phyloP scores from a whole-genome alignment of 1,284 basidiomycete genomes.

The Thecaphora frezii region DNA sequence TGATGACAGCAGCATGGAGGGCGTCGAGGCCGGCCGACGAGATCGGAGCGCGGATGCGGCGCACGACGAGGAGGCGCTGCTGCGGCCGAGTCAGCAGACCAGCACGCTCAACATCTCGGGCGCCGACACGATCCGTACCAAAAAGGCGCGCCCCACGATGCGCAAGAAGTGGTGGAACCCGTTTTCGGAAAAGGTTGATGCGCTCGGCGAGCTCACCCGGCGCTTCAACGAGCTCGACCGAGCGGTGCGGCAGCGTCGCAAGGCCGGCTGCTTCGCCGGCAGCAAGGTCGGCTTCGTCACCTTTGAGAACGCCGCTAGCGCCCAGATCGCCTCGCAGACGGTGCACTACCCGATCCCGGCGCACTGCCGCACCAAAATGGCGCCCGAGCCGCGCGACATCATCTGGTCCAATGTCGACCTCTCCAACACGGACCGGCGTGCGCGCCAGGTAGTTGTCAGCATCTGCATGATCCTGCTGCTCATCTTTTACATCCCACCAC shows the following conservation, averaged over 20 bases:
- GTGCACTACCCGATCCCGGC: constrained; percentile 66
- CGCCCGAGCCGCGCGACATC: constrained; percentile 93
- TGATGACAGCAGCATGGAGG: constrained; percentile 9
- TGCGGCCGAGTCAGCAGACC: too few species aligned
- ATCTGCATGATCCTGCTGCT: constrained; percentile 70
- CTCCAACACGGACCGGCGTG: constrained; percentile 59
- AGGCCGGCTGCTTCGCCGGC: constrained; percentile 58
- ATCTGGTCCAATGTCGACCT: constrained; percentile 86
- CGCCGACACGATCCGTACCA: constrained; percentile 27
- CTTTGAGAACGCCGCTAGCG: constrained; percentile 88
- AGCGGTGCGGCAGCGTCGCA: constrained; percentile 31
- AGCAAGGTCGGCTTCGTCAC: constrained; percentile 90
- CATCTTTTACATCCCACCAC: constrained; percentile 55
- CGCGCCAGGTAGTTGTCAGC: constrained; percentile 56
- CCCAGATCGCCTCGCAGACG: constrained; percentile 87
- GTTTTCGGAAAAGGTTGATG: constrained; percentile 44
- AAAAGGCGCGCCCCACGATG: constrained; percentile 32
- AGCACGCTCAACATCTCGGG: constrained; percentile 17
- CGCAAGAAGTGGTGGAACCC: constrained; percentile 39
- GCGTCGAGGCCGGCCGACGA: constrained; percentile 1
- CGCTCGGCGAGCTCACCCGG: constrained; percentile 44
- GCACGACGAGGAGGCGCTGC: too few species aligned
- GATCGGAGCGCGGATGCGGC: too few species aligned
- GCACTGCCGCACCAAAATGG: constrained; percentile 59
- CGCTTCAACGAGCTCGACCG: constrained; percentile 44